These are phyloP conservation scores for Microsporum canis DNA, from an alignment of 2,329 filamentous ascomycete species.

Conservation along the genomic window DNA sequence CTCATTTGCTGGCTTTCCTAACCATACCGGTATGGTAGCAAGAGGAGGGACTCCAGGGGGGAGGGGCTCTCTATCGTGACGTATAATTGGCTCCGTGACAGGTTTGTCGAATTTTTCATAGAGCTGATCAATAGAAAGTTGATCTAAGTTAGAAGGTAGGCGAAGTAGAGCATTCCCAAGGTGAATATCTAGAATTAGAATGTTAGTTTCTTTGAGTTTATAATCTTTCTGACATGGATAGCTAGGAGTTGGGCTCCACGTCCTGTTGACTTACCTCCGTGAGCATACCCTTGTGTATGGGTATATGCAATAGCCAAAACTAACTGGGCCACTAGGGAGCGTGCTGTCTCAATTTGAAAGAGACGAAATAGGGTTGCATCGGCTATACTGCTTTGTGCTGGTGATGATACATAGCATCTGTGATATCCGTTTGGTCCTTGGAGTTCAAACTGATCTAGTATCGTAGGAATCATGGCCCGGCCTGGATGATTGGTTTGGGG, in stretches of 20 bases:
- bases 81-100: conserved; percentile 9
- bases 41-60: conserved; percentile 8
- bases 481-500: neutral
- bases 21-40: conserved; percentile 7
- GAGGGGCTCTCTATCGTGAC: conserved; percentile 8
- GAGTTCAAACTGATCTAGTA: conserved; percentile 21
- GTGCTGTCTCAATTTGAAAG: conserved; percentile 16
- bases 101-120: conserved; percentile 18
- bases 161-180: conserved; percentile 20
- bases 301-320: conserved; percentile 17
- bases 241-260: neutral
- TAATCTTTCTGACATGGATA: neutral
- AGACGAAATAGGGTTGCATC: conserved; percentile 15
- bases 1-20: conserved; percentile 7
- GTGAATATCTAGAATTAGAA: conserved; percentile 16
- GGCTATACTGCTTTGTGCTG: conserved; percentile 16
- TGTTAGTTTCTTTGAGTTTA: neutral
- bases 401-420: conserved; percentile 16
- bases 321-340: conserved; percentile 18
- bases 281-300: conserved; percentile 19
- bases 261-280: conserved; percentile 15
- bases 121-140: conserved; percentile 15
- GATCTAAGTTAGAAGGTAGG: conserved; percentile 16
- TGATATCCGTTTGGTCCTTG: conserved; percentile 19
- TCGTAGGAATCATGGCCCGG: conserved; percentile 8